Evolutionary conservation across 805 yeast genomes (phyloP).

Genomic region (Sungouiella thailandica): DNA sequence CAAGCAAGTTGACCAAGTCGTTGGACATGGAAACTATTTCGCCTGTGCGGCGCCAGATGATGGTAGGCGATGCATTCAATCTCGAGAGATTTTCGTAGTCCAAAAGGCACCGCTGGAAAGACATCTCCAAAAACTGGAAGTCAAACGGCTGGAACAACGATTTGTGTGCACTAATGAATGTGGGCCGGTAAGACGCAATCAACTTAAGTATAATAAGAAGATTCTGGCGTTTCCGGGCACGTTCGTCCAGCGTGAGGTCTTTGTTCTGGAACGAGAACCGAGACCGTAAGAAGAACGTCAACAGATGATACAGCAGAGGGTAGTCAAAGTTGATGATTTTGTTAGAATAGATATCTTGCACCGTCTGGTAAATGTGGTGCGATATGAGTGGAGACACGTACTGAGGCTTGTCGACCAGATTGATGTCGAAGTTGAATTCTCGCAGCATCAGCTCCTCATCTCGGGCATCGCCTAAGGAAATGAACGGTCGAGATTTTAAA

Average conservation of each 20-base stretch:
- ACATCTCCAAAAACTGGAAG: conserved; percentile 46
- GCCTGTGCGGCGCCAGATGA: conserved; percentile 83
- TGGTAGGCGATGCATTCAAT: conserved; percentile 70
- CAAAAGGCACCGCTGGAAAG: conserved; percentile 39
- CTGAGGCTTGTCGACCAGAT: conserved; percentile 20
- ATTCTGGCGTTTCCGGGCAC: conserved; percentile 26
- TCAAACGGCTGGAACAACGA: conserved; percentile 65
- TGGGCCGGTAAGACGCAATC: conserved; percentile 66
- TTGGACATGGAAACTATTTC: conserved; percentile 76
- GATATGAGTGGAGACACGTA: conserved; percentile 56
- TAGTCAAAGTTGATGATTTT: conserved; percentile 51
- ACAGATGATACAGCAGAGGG: conserved; percentile 58
- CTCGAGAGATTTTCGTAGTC: conserved; percentile 42
- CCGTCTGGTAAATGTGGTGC: conserved; percentile 50
- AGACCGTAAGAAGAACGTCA: conserved; percentile 49
- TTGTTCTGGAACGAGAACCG: conserved; percentile 51
- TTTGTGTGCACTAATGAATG: conserved; percentile 72
- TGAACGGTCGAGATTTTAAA: conserved; percentile 36
- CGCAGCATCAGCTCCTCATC: conserved; percentile 5
- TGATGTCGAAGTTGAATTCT: conserved; percentile 10
- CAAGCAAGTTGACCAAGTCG: conserved; percentile 67
- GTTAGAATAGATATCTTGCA: conserved; percentile 45
- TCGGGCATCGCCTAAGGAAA: conserved; percentile 29
- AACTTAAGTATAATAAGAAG: conserved; percentile 45
- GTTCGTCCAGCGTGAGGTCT: conserved; percentile 22